phyloP scores from a whole-genome alignment of 192 early-diverging fungal genomes.

The Fimicolochytrium jonesii region DNA sequence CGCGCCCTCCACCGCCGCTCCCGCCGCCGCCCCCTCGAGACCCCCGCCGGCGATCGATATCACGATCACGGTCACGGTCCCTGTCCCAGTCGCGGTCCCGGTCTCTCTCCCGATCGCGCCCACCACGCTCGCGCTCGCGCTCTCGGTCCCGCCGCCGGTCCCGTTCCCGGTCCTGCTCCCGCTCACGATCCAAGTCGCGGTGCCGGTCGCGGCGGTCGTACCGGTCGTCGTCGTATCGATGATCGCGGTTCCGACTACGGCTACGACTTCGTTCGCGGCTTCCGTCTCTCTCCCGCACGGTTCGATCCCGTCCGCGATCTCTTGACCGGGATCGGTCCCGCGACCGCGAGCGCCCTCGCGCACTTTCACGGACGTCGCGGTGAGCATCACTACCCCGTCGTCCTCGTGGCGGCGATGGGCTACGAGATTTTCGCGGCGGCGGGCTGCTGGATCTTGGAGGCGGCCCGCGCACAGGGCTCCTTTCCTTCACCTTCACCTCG shows the following conservation, averaged over 20 bases:
- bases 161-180: constrained; percentile 1
- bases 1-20: too few species aligned
- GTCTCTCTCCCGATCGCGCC: constrained; percentile 13
- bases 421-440: neutral
- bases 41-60: too few species aligned
- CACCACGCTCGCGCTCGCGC: constrained; percentile 13
- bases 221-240: neutral
- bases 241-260: constrained; percentile 3
- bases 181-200: neutral
- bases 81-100: constrained; percentile 15
- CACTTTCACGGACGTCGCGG: too few species aligned
- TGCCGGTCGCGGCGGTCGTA: neutral
- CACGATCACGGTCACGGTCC: constrained; percentile 12
- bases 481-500: neutral
- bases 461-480: too few species aligned
- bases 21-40: too few species aligned
- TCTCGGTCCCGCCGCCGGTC: constrained; percentile 9
- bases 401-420: neutral
- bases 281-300: neutral
- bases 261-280: constrained; percentile 7
- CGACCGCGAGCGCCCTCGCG: neutral
- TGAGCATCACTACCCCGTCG: too few species aligned
- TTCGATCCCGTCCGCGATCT: neutral
- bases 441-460: neutral
- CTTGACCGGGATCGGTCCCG: neutral